Percentiles rank a stretch among this genome's conserved stretches.
phyloP scores from a whole-genome alignment of 2,329 filamentous ascomycete genomes.

The Pestalotiopsis sp. region DNA sequence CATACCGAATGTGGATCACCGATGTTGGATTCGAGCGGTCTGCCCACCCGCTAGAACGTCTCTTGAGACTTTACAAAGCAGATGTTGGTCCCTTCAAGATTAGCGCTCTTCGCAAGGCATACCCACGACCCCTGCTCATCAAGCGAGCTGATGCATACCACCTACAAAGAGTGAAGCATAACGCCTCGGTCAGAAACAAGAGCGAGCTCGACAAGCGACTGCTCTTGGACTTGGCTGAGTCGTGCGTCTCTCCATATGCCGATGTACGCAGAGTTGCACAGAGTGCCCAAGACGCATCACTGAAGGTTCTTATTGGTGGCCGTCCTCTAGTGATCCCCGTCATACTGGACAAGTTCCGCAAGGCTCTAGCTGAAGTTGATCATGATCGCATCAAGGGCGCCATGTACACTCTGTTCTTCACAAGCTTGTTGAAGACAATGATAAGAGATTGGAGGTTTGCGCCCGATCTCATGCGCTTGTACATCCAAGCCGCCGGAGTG shows the following conservation, averaged over 20 bases:
- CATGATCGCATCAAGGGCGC: constrained; percentile 93
- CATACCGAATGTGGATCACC: constrained; percentile 95
- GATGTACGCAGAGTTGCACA: constrained; percentile 96
- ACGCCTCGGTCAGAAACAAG: constrained; percentile 83
- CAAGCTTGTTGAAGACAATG: constrained; percentile 84
- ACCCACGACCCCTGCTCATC: constrained; percentile 88
- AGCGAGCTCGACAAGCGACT: constrained; percentile 87
- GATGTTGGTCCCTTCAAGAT: constrained; percentile 95
- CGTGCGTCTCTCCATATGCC: constrained; percentile 87
- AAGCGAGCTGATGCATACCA: constrained; percentile 95
- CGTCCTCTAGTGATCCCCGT: constrained; percentile 87
- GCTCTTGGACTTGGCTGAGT: constrained; percentile 84
- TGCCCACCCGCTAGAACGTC: constrained; percentile 87
- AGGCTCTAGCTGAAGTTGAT: constrained; percentile 77
- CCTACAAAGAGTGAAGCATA: constrained; percentile 90
- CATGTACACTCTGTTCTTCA: constrained; percentile 88
- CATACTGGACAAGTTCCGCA: constrained; percentile 77
- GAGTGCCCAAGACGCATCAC: constrained; percentile 86
- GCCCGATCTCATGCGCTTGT: constrained; percentile 84
- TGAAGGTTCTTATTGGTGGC: constrained; percentile 88
- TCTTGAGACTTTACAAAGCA: constrained; percentile 80
- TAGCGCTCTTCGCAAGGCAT: constrained; percentile 87
- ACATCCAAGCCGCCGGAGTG: constrained; percentile 85
- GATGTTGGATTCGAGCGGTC: constrained; percentile 96
- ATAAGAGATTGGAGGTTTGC: constrained; percentile 94